Evolutionary conservation across 192 early-diverging fungal species (phyloP).

Genomic region (Phycomyces blakesleeanus): DNA sequence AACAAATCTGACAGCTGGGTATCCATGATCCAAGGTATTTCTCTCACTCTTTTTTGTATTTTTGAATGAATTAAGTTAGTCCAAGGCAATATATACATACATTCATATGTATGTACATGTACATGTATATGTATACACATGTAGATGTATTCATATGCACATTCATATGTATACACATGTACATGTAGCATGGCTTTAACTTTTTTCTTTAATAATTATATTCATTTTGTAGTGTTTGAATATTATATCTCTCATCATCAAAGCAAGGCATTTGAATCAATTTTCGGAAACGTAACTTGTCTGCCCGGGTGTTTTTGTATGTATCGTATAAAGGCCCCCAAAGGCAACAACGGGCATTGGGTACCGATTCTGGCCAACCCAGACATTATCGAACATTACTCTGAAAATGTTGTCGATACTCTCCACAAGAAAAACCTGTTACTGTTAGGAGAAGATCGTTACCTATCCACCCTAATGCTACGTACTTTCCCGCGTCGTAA

Average conservation of each 20-base stretch:
- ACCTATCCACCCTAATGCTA: slow-evolving; percentile 75
- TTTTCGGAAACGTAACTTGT: slow-evolving; percentile 84
- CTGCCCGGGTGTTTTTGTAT: slow-evolving; percentile 84
- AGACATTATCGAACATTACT: slow-evolving; percentile 81
- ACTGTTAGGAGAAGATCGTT: slow-evolving; percentile 72
- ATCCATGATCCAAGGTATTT: slow-evolving; percentile 65
- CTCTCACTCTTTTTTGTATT: no score
- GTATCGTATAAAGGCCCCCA: slow-evolving; percentile 83
- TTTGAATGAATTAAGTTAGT: no score
- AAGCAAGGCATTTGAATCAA: slow-evolving; percentile 79
- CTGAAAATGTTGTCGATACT: slow-evolving; percentile 81
- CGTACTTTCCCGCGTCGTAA: slow-evolving; percentile 70
- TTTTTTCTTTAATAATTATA: not conserved
- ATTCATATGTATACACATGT: no score
- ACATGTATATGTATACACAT: no score
- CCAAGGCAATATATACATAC: no score
- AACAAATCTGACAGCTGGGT: slow-evolving; percentile 78
- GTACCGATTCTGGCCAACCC: slow-evolving; percentile 83
- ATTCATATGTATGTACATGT: no score
- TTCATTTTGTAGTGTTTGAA: slow-evolving; percentile 59
- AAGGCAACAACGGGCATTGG: slow-evolving; percentile 69
- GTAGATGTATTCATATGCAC: no score
- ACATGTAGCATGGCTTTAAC: no score
- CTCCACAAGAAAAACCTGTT: slow-evolving; percentile 74
- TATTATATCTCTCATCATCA: slow-evolving; percentile 84